phyloP scores from a whole-genome alignment of 768 basidiomycete species.

The Panaeolus papilionaceus region DNA sequence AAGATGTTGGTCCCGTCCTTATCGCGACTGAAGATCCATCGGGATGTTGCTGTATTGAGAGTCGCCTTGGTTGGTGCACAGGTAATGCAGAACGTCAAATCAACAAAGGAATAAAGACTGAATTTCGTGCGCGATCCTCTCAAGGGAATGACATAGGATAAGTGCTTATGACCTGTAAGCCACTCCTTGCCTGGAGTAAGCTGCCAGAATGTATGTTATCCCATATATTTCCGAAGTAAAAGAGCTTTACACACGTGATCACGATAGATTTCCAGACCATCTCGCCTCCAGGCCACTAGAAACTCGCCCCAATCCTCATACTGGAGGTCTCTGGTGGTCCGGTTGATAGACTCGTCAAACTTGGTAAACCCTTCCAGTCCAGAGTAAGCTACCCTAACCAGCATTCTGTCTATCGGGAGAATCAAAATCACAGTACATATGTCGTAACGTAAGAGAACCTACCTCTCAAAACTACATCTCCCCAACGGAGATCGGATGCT shows the following conservation, averaged over 20 bases:
- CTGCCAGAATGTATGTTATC: slow-evolving; percentile 40
- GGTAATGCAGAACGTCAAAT: slow-evolving; percentile 80
- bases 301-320: slow-evolving; percentile 82
- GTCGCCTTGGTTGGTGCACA: slow-evolving; percentile 62
- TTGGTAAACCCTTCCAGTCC: slow-evolving; percentile 54
- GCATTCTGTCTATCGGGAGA: slow-evolving; percentile 78
- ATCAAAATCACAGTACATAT: slow-evolving; percentile 26
- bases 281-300: slow-evolving; percentile 83
- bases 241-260: slow-evolving; percentile 67
- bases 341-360: slow-evolving; percentile 75
- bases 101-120: slow-evolving; percentile 88
- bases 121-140: slow-evolving; percentile 63
- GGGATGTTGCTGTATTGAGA: slow-evolving; percentile 45
- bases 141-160: slow-evolving; percentile 82
- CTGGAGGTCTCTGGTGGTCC: slow-evolving; percentile 62
- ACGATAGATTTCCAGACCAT: slow-evolving; percentile 82
- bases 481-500: slow-evolving; percentile 39
- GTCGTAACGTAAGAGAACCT: slow-evolving; percentile 25
- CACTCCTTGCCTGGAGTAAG: slow-evolving; percentile 71
- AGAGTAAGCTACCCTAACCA: slow-evolving; percentile 76
- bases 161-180: slow-evolving; percentile 73
- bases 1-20: slow-evolving; percentile 84
- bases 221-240: not conserved
- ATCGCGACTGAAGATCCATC: slow-evolving; percentile 53
- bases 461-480: slow-evolving; percentile 81